phyloP scores from a whole-genome alignment of 2,329 filamentous ascomycete species.

The Aspergillus clavatus region DNA sequence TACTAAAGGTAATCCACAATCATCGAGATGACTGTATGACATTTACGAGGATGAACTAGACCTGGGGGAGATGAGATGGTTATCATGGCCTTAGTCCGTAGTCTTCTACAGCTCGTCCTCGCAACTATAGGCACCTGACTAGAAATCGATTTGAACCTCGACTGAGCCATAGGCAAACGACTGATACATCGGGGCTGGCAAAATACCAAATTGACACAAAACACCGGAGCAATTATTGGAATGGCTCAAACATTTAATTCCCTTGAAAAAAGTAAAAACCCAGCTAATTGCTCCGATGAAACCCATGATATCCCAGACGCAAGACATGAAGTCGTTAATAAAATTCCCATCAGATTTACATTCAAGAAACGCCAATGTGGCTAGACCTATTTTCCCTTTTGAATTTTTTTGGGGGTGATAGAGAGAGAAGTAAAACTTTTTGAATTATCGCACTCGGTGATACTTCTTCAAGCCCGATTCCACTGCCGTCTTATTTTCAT shows the following conservation, averaged over 20 bases:
- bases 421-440: slow-evolving; percentile 22
- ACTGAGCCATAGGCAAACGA: neutral
- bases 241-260: slow-evolving; percentile 9
- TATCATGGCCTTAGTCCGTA: no score
- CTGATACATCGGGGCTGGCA: neutral
- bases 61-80: no score
- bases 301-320: slow-evolving; percentile 16
- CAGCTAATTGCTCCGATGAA: slow-evolving; percentile 27
- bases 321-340: slow-evolving; percentile 24
- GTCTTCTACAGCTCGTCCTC: no score
- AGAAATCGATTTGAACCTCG: neutral
- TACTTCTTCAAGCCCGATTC: slow-evolving; percentile 19
- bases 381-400: slow-evolving; percentile 25
- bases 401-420: slow-evolving; percentile 16
- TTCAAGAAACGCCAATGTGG: slow-evolving; percentile 22
- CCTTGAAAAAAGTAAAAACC: slow-evolving; percentile 19
- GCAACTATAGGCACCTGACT: no score
- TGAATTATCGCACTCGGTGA: slow-evolving; percentile 23
- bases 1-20: no score
- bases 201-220: neutral
- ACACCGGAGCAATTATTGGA: slow-evolving; percentile 29
- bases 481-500: slow-evolving; percentile 1
- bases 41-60: no score
- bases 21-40: no score
- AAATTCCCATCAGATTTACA: slow-evolving; percentile 30